These are phyloP conservation scores for Penicillium sp. DNA, from an alignment of 2,329 filamentous ascomycete species.

Conservation along the genomic window DNA sequence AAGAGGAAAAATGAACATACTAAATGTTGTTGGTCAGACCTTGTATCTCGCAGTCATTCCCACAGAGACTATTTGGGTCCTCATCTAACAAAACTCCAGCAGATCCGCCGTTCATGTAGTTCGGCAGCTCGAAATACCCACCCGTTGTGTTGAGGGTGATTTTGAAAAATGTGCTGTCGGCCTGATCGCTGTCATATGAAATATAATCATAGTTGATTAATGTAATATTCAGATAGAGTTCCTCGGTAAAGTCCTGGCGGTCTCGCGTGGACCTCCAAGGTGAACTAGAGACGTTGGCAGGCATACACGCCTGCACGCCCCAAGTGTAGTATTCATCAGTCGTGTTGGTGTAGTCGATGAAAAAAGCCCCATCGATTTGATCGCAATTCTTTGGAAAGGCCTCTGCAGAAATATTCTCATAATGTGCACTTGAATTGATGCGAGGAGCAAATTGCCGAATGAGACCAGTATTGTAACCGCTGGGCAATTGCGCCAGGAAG, in stretches of 20 bases:
- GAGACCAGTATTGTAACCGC: conserved; percentile 26
- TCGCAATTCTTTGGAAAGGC: conserved; percentile 9
- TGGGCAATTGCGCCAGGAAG: conserved; percentile 25
- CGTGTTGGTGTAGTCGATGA: neutral
- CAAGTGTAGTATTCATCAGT: conserved; percentile 13
- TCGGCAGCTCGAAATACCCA: conserved; percentile 36
- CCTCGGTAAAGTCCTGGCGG: conserved; percentile 33
- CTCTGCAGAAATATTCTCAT: neutral
- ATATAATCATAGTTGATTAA: neutral
- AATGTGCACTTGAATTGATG: conserved; percentile 27
- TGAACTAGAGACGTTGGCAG: conserved; percentile 17
- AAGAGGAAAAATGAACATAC: neutral
- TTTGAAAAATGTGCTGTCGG: conserved; percentile 11
- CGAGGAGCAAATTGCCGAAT: conserved; percentile 31
- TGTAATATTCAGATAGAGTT: conserved; percentile 28
- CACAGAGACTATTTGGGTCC: conserved; percentile 1
- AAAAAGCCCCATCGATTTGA: neutral
- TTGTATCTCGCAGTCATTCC: neutral
- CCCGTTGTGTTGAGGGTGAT: conserved; percentile 30
- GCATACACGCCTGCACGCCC: conserved; percentile 30
- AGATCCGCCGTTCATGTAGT: conserved; percentile 25
- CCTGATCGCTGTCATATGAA: neutral
- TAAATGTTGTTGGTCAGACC: neutral
- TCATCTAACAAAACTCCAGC: conserved; percentile 18
- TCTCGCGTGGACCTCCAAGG: conserved; percentile 27